Conservation (phyloP, 345 rosid species). For the Rhizophora mangle region DNA sequence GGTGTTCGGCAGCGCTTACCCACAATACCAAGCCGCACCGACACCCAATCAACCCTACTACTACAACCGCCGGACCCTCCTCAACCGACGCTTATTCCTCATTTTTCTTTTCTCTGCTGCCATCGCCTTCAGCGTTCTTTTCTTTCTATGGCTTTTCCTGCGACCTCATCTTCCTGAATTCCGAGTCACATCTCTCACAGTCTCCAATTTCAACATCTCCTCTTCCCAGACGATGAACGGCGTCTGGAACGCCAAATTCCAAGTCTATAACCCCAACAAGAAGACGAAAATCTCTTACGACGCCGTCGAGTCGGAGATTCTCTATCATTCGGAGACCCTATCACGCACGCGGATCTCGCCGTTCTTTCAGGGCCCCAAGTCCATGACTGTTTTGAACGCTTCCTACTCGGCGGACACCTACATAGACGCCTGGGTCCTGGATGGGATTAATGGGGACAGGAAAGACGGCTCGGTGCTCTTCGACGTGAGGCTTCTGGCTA, state of each 20-base stretch:
- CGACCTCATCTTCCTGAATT: conserved; percentile 66
- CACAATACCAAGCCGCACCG: conserved; percentile 19
- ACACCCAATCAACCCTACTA: conserved; percentile 26
- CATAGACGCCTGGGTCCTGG: conserved; percentile 24
- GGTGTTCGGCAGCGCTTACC: neutral
- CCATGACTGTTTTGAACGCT: conserved; percentile 33
- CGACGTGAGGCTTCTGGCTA: conserved; percentile 37
- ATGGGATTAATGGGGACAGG: conserved; percentile 41
- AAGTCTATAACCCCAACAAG: conserved; percentile 67
- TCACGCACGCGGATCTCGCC: conserved; percentile 50
- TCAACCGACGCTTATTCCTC: conserved; percentile 50
- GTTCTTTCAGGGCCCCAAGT: conserved; percentile 50
- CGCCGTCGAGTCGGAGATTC: conserved; percentile 18
- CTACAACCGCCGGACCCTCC: conserved; percentile 37
- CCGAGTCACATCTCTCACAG: conserved; percentile 45
- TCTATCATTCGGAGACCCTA: conserved; percentile 26
- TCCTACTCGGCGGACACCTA: conserved; percentile 44
- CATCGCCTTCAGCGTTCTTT: conserved; percentile 29
- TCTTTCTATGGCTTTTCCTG: conserved; percentile 60
- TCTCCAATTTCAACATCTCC: conserved; percentile 54
- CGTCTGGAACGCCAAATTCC: conserved; percentile 51
- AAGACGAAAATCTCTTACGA: conserved; percentile 52
- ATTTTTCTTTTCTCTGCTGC: conserved; percentile 23
- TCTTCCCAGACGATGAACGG: conserved; percentile 40
- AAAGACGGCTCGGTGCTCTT: conserved; percentile 41